Evolutionary conservation across 257 asterid species (phyloP).

Genomic region (Craterostigma plantagineum): DNA sequence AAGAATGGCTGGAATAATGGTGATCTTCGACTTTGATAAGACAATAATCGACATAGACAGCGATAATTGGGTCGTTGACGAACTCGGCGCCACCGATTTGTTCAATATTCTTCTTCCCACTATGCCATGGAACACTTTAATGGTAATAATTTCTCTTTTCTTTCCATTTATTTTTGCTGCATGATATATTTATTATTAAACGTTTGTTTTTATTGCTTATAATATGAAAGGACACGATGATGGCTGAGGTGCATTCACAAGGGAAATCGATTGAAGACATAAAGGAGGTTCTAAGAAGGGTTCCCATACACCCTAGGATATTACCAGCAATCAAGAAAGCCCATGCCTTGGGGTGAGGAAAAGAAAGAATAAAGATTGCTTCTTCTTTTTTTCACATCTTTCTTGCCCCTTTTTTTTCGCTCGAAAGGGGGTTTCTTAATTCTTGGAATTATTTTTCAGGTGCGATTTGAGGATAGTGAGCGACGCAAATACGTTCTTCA

Average conservation of each 20-base stretch:
- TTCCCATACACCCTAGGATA: slow-evolving; percentile 29
- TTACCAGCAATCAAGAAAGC: slow-evolving; percentile 36
- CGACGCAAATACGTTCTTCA: slow-evolving; percentile 65
- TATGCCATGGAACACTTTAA: slow-evolving; percentile 37
- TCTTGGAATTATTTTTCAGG: slow-evolving; percentile 9
- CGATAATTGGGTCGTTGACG: slow-evolving; percentile 47
- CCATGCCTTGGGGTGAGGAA: slow-evolving; percentile 38
- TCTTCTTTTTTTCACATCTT: background rate
- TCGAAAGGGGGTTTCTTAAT: too few species aligned
- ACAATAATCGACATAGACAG: slow-evolving; percentile 37
- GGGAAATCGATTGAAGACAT: slow-evolving; percentile 34
- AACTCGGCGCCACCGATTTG: slow-evolving; percentile 33
- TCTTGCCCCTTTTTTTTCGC: too few species aligned
- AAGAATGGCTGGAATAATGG: slow-evolving; percentile 24
- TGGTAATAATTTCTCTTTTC: slow-evolving; percentile 13
- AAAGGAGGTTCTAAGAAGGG: slow-evolving; percentile 24
- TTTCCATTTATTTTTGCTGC: background rate
- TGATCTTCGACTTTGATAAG: slow-evolving; percentile 37
- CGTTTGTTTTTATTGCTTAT: too few species aligned
- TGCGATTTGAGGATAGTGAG: slow-evolving; percentile 85
- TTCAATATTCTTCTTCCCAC: slow-evolving; percentile 34
- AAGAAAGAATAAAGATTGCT: background rate
- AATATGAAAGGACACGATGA: slow-evolving; percentile 61
- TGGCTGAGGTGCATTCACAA: slow-evolving; percentile 34
- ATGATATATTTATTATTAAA: too few species aligned